Conservation (phyloP, 768 basidiomycete species). For the Lactifluus volemus region DNA sequence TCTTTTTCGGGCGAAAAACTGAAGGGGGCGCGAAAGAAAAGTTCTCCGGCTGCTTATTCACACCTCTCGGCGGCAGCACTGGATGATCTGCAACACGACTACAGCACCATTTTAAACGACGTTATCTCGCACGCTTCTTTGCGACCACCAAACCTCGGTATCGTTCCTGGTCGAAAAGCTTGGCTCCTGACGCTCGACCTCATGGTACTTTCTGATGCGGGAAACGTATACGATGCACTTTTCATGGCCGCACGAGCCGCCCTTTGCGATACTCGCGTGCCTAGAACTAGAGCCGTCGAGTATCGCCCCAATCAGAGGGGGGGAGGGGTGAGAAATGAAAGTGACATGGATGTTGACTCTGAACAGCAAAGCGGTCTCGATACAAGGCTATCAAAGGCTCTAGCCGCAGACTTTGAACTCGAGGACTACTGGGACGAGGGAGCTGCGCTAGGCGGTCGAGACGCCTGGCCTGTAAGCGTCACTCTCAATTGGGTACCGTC, state of each 20-base stretch:
- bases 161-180: conserved; percentile 43
- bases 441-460: conserved; percentile 49
- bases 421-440: conserved; percentile 87
- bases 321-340: conserved; percentile 22
- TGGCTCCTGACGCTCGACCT: conserved; percentile 75
- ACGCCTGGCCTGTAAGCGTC: conserved; percentile 66
- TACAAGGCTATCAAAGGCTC: conserved; percentile 36
- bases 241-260: conserved; percentile 76
- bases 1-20: conserved; percentile 1
- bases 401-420: conserved; percentile 76
- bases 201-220: conserved; percentile 64
- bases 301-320: conserved; percentile 42
- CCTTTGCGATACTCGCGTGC: conserved; percentile 74
- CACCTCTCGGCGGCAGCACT: conserved; percentile 50
- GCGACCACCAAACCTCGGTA: conserved; percentile 53
- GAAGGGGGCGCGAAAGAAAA: conserved; percentile 34
- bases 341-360: conserved; percentile 52
- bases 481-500: conserved; percentile 66
- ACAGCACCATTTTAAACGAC: conserved; percentile 52
- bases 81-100: conserved; percentile 71
- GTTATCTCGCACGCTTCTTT: conserved; percentile 60
- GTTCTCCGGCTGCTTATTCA: conserved; percentile 78
- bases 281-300: conserved; percentile 60
- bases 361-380: conserved; percentile 44
- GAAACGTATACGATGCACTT: conserved; percentile 68